Evolutionary conservation across 2,329 filamentous ascomycete genomes (phyloP).

Genomic region (Chrysosporium queenslandicum): DNA sequence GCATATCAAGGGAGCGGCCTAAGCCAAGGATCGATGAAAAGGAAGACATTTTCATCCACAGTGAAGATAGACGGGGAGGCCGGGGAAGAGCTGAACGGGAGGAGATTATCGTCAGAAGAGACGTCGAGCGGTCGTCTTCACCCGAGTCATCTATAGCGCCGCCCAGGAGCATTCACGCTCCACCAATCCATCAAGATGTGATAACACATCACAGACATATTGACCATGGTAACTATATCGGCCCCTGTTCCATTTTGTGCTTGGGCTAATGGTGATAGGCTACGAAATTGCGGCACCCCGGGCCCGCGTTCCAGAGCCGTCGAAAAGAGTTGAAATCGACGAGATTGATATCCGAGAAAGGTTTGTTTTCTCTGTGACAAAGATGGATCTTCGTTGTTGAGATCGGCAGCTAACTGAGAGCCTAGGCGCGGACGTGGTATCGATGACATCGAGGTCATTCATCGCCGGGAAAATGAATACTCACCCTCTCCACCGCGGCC

Average conservation of each 20-base stretch:
- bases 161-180: slow-evolving; percentile 59
- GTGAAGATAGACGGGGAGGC: slow-evolving; percentile 16
- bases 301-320: slow-evolving; percentile 24
- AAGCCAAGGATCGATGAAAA: slow-evolving; percentile 8
- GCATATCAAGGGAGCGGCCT: slow-evolving; percentile 12
- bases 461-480: slow-evolving; percentile 34
- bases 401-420: slow-evolving; percentile 2
- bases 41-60: slow-evolving; percentile 23
- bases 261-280: slow-evolving; percentile 17
- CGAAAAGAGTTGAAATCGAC: slow-evolving; percentile 33
- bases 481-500: slow-evolving; percentile 30
- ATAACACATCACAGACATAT: slow-evolving; percentile 82
- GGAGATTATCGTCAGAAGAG: slow-evolving; percentile 30
- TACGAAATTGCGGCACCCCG: slow-evolving; percentile 22
- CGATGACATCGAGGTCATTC: slow-evolving; percentile 11
- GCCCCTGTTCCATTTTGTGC: slow-evolving; percentile 19
- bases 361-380: slow-evolving; percentile 34
- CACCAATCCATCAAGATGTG: slow-evolving; percentile 76
- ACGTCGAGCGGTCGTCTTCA: slow-evolving; percentile 32
- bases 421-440: neutral
- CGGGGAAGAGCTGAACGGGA: slow-evolving; percentile 23
- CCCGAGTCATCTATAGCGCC: slow-evolving; percentile 41
- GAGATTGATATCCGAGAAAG: slow-evolving; percentile 49
- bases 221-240: slow-evolving; percentile 56
- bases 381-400: no score